Evolutionary conservation across 2,329 filamentous ascomycete species (phyloP), one percentile per base, ranked within the genome.

Genomic region (Talaromyces sp.): DNA sequence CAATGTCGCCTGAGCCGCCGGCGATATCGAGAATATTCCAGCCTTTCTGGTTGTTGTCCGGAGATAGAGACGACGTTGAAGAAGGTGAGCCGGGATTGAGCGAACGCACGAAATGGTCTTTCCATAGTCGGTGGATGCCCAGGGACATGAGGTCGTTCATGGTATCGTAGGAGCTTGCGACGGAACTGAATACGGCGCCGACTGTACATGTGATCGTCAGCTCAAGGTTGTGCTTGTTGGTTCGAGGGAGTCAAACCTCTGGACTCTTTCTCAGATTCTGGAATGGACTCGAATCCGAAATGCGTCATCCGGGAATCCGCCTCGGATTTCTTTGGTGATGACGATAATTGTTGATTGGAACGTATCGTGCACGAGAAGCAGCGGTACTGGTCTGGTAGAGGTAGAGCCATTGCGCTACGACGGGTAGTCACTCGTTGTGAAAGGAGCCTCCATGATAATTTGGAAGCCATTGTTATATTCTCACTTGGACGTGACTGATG

Each of bases 141-240:
- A 99, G 84, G 7, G 94, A 97, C 94, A 99, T 99, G 65, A 97
- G 83, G 74, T 99, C 94, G 78, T 99, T 99, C 94, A 99, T 99
- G 62, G 87, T 88, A 75, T 99, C 94, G 77, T 99, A 99, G 17
- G 89, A 91, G 62, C 89, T 86, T 65, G 94, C 94, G 40, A 99
- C 94, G 64, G 89, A 97, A 74, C 90, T 93, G 78, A 99, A 99
- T 59, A 99, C 94, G 41, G 84, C 85, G 60, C 89, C 89, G 40
- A 97, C 92, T 81, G n/a, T n/a, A 78, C 45, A 17, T 13, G n/a
- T 11, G 36, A 58, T 52, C 17, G 11, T 25, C 10, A 60, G 19
- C 21, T 56, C 21, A 28, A n/a, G 5, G n/a, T 37, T 40, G 3
- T 28, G 19, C 21, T 15, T 25, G 11, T 19, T 22, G 22, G n/a